Percentiles rank a stretch among this genome's conserved stretches.
Conservation (phyloP, 768 basidiomycete species). For the Collybia mongolica region DNA sequence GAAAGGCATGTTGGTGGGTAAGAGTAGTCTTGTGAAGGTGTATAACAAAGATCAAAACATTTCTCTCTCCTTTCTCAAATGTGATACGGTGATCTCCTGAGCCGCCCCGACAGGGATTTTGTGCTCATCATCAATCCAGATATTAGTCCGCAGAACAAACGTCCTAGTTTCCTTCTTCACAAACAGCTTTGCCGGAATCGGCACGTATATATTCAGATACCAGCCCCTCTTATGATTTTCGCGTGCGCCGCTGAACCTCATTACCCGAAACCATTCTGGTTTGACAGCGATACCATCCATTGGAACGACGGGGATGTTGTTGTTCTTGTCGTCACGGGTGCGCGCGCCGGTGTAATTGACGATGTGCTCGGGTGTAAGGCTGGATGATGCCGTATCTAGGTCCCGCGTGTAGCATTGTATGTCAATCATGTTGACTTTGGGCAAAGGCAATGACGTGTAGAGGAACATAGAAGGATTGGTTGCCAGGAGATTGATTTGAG, state of each 20-base stretch:
- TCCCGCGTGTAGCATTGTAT: conserved; percentile 26
- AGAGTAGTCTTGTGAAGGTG: no score
- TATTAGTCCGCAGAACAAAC: conserved; percentile 36
- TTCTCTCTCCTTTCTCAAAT: conserved; percentile 38
- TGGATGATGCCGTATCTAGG: conserved; percentile 12
- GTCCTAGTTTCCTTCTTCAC: conserved; percentile 42
- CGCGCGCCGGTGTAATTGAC: conserved; percentile 11
- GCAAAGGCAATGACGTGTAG: conserved; percentile 26
- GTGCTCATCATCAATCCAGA: conserved; percentile 33
- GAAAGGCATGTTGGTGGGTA: no score
- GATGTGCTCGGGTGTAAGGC: conserved; percentile 13
- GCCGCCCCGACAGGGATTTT: conserved; percentile 9
- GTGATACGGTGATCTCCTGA: conserved; percentile 39
- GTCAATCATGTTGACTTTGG: conserved; percentile 30
- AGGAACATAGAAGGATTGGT: conserved; percentile 27
- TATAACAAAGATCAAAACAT: conserved; percentile 21
- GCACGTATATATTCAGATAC: conserved; percentile 42
- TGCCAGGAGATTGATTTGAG: conserved; percentile 28
- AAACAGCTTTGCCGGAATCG: conserved; percentile 47
- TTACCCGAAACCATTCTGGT: conserved; percentile 27
- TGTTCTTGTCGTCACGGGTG: conserved; percentile 14
- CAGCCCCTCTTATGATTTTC: conserved; percentile 24
- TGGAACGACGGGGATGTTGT: conserved; percentile 1
- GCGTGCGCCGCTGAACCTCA: conserved; percentile 7
- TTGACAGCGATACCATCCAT: conserved; percentile 26